Evolutionary conservation across 257 asterid species (phyloP), one percentile per base, ranked within the genome.

Genomic region (Henckelia pumila): DNA sequence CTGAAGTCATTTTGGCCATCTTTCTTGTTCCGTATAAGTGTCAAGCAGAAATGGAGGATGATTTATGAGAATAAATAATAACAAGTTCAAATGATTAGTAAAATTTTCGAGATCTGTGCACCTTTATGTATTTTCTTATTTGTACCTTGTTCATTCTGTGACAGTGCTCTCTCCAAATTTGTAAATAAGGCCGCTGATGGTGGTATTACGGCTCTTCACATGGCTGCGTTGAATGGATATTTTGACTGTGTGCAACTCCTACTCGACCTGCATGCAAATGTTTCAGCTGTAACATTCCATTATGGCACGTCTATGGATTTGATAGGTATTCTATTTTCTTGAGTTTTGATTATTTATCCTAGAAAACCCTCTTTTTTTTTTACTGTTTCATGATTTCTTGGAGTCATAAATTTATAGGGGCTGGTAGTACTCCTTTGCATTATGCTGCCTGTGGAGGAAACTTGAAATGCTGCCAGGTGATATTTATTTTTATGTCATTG

Each of bases 361-460:
- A 17, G 33, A 59, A 44, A 20, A 55, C 68, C 62, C 3, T 73
- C 64, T 50, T 30, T 44, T 24, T 29, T 69, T 69, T 37, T 64
- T 44, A 5, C 70, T 3, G 3, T 47, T 40, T 32, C 21, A 50
- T 22, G 22, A 55, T 29, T 28, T 61, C 59, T 20, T 8, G 32
- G 67, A 7, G 61, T 58, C 47, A 6, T 50, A n/a, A 11, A 59
- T 68, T 64, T 69, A 66, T 76, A 91, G 99, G 99, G 56, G 93
- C 98, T 32, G 99, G 99, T 75, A 94, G 99, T 85, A 91, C 92
- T 72, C 91, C 99, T 69, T 76, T 94, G 86, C 98, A 94, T 69
- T 94, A 94, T 77, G 99, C 99, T 77, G 98, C 99, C 29, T 91
- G 96, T 75, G 98, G 99, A 60, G 99, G 99, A 67, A 91, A 94